Conservation (phyloP, 495 filamentous ascomycete species). For the Penicillium flavigenum region DNA sequence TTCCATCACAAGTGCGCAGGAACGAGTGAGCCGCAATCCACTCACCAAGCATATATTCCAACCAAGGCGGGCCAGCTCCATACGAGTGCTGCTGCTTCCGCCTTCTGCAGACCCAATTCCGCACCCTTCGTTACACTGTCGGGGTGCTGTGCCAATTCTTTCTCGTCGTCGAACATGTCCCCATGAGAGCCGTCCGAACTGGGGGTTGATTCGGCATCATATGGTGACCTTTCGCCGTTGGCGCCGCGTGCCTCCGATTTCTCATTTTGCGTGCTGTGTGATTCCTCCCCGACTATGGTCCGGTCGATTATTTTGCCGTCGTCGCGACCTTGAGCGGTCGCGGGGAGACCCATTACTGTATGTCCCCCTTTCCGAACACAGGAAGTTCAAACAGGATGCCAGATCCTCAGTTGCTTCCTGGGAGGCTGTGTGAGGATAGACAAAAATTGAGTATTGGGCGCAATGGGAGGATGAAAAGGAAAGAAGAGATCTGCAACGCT, state of each 20-base stretch:
- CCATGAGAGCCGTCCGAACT: neutral
- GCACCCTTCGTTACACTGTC: slow-evolving; percentile 29
- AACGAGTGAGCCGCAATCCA: neutral
- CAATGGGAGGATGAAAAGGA: neutral
- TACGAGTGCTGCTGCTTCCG: slow-evolving; percentile 44
- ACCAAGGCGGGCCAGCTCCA: slow-evolving; percentile 38
- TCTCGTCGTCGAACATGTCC: slow-evolving; percentile 28
- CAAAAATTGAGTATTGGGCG: neutral
- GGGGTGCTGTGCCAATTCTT: slow-evolving; percentile 24
- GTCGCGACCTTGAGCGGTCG: neutral
- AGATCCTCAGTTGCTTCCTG: neutral
- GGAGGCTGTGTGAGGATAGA: neutral
- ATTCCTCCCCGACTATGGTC: neutral
- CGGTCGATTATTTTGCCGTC: neutral
- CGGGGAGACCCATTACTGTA: slow-evolving; percentile 7
- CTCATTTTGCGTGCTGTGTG: neutral
- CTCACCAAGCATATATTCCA: slow-evolving; percentile 43
- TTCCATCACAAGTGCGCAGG: neutral
- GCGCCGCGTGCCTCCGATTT: neutral
- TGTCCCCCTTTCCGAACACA: neutral
- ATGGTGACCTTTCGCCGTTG: neutral
- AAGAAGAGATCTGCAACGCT: neutral
- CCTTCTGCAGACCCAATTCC: slow-evolving; percentile 40
- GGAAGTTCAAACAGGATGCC: neutral
- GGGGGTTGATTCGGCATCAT: neutral